phyloP scores from a whole-genome alignment of 192 early-diverging fungal genomes.

The Pilaira anomala region DNA sequence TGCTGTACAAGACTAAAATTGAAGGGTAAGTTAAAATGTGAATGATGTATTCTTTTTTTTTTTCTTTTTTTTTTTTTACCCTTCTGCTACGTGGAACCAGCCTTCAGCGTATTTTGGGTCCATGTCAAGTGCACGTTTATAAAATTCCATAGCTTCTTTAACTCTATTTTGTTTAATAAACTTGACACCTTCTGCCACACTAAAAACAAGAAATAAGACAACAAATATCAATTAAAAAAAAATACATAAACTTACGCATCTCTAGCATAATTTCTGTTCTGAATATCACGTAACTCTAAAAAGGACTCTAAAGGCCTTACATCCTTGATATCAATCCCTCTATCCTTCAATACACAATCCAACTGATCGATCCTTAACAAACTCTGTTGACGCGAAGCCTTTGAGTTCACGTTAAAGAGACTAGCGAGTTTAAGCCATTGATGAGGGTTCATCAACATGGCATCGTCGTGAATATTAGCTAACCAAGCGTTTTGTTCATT shows the following conservation, averaged over 20 bases:
- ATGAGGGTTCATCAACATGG: conserved; percentile 33
- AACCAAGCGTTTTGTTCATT: conserved; percentile 18
- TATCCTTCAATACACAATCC: conserved; percentile 5
- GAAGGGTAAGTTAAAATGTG: not conserved
- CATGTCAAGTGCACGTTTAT: conserved; percentile 37
- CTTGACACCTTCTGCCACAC: conserved; percentile 32
- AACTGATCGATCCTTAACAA: conserved; percentile 1
- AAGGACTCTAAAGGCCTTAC: conserved; percentile 24
- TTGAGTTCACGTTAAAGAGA: conserved; percentile 32
- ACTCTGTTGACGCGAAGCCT: conserved; percentile 17
- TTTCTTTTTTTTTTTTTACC: conserved; percentile 14
- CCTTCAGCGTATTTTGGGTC: conserved; percentile 39
- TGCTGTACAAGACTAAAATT: conserved; percentile 28
- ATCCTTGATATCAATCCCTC: conserved; percentile 5
- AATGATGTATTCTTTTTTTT: not conserved
- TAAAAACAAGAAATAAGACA: not conserved
- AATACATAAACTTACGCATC: conserved; percentile 30
- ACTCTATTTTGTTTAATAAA: conserved; percentile 19
- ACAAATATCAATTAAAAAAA: not conserved
- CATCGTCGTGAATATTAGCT: conserved; percentile 25
- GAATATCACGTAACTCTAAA: conserved; percentile 27
- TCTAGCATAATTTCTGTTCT: conserved; percentile 36
- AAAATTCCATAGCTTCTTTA: conserved; percentile 31
- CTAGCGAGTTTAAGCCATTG: conserved; percentile 30
- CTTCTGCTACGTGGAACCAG: conserved; percentile 36